Percentiles rank a stretch among this genome's conserved stretches.
Conservation (phyloP, 2,329 filamentous ascomycete genomes). For the Dactylellina parvicollis region DNA sequence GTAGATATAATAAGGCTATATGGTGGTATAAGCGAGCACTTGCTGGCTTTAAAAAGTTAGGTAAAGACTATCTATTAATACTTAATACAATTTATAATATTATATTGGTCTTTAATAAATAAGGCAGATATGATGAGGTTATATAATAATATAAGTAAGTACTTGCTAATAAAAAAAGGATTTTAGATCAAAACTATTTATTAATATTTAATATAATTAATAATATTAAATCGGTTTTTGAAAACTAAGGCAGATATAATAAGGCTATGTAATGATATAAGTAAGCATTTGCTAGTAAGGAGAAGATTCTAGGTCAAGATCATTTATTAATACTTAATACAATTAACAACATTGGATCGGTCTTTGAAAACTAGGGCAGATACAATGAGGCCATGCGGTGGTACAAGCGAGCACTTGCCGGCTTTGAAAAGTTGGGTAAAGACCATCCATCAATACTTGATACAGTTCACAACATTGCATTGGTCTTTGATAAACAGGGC, state of each 20-base stretch:
- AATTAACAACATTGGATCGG: not conserved
- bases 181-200: too few species aligned
- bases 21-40: too few species aligned
- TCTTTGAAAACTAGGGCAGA: slow-evolving; percentile 3
- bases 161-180: too few species aligned
- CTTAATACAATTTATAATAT: too few species aligned
- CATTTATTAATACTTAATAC: not conserved
- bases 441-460: slow-evolving; percentile 8
- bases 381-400: slow-evolving; percentile 43
- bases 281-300: slow-evolving; percentile 9
- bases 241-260: slow-evolving; percentile 26
- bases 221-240: slow-evolving; percentile 33
- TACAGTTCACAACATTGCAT: slow-evolving; percentile 39
- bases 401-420: slow-evolving; percentile 24
- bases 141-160: too few species aligned
- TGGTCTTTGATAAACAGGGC: slow-evolving; percentile 24
- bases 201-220: slow-evolving; percentile 17
- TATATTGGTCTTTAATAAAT: too few species aligned
- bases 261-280: slow-evolving; percentile 19
- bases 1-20: too few species aligned
- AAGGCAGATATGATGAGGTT: too few species aligned
- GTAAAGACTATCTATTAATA: too few species aligned
- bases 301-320: slow-evolving; percentile 18
- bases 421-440: slow-evolving; percentile 34
- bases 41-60: too few species aligned